These are phyloP conservation scores for Geopyxis carbonaria DNA, from an alignment of 495 filamentous ascomycete species.

Conservation along the genomic window DNA sequence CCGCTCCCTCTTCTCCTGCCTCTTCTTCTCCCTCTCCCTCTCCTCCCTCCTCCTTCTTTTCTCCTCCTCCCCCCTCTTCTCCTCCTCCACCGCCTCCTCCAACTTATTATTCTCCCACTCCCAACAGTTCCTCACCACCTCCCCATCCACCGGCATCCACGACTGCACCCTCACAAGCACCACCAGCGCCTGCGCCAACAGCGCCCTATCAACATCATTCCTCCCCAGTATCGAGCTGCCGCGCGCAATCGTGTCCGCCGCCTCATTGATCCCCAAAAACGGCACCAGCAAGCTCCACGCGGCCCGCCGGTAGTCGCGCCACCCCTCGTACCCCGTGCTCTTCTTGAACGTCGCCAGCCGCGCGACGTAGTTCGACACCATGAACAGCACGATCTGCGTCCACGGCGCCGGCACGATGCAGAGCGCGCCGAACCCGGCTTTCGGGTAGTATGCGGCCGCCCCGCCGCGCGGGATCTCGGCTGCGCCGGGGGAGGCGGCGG, in stretches of 20 bases:
- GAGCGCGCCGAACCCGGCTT: background rate
- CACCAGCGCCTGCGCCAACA: constrained; percentile 25
- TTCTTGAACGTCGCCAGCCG: constrained; percentile 32
- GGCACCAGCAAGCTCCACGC: constrained; percentile 25
- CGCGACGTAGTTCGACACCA: constrained; percentile 31
- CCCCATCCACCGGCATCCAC: constrained; percentile 27
- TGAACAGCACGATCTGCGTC: constrained; percentile 28
- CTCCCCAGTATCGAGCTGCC: constrained; percentile 19
- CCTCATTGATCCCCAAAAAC: constrained; percentile 24
- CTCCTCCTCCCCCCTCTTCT: background rate
- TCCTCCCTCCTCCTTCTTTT: background rate
- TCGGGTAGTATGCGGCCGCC: too few relatives aligned
- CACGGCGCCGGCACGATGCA: constrained; percentile 23
- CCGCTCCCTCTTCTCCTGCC: background rate
- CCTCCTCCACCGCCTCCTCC: constrained; percentile 6
- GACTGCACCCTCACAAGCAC: constrained; percentile 25
- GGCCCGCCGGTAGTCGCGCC: constrained; percentile 20
- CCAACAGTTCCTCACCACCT: constrained; percentile 19
- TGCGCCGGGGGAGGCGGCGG: background rate
- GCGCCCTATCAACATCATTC: constrained; percentile 21
- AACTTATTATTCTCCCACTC: constrained; percentile 10
- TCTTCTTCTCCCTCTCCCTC: constrained; percentile 2
- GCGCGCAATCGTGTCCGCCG: constrained; percentile 23
- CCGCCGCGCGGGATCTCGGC: background rate
- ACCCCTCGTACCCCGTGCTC: constrained; percentile 26